Base-by-base conservation (phyloP, 148 eudicot genomes). In the Vaccinium myrtillus region DNA sequence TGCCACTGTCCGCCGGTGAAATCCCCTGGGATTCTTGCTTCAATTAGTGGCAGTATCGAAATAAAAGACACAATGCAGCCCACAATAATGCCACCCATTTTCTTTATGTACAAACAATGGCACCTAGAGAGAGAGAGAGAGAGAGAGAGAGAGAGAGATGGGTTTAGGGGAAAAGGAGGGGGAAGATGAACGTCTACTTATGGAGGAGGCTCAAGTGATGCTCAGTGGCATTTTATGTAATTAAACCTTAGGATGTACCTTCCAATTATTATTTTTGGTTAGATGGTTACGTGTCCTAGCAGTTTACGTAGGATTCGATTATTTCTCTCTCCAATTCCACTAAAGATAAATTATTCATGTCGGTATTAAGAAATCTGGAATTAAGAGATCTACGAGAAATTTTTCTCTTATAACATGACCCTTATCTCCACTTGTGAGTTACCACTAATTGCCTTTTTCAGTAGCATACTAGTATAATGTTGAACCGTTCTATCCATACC, bases 1-100 rank as follows among this genome's bases (percentile, higher is more conserved):
- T 90, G 76, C 94, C 94, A 92, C 16, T 87, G 12, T 5, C 94
- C 92, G 39, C 93, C 92, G 2, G 71, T 30, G 83, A 89, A 91
- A 63, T 78, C 86, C 2, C 94, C 94, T 1, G 94, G 92, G 81
- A 90, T 91, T 86, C 88, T 86, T 10, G 87, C 94, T 13, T 90
- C 80, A 23, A 15, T 27, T 32, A 79, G 15, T 27, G 87, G 51
- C 12, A 67, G 81, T 7, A 91, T 81, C 77, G 85, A 81, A 50
- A 85, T 7, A 16, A 86, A 75, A 11, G 81, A 67, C 48, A 58
- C 59, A 69, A 88, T 88, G 80, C 75, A 46, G 59, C 53, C 9
- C 80, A 75, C 58, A n/a, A 63, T 12, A 25, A 39, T 16, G 39
- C 82, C 30, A 50, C 48, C 79, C 85, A 79, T 87, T 79, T 50